Percentiles rank a stretch among this genome's conserved stretches.
Conservation (phyloP, 2,329 filamentous ascomycete genomes). For the Akanthomyces lecanii region DNA sequence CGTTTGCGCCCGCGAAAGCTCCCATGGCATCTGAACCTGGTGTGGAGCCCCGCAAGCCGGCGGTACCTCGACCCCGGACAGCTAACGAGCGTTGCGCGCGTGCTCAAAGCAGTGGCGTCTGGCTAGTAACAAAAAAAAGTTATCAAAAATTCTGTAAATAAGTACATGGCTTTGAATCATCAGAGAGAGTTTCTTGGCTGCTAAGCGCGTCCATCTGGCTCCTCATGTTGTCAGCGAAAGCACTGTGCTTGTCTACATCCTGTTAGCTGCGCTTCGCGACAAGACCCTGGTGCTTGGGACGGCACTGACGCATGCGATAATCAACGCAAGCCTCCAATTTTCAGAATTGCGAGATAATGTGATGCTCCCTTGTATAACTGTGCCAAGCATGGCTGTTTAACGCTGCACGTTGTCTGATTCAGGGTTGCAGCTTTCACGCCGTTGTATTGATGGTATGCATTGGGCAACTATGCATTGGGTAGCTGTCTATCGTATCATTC, state of each 20-base stretch:
- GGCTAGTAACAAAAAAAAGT: not conserved
- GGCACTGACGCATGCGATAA: no score
- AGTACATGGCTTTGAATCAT: no score
- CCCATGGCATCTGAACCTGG: not conserved
- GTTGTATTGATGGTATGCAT: not conserved
- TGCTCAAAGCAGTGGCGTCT: not conserved
- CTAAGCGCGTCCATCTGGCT: no score
- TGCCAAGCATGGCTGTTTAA: not conserved
- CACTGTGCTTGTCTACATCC: no score
- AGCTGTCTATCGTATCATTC: not conserved
- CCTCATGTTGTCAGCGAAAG: no score
- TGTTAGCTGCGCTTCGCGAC: no score
- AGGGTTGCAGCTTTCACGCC: not conserved
- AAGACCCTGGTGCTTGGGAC: no score
- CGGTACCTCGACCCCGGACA: not conserved
- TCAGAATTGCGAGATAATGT: no score
- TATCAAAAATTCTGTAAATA: not conserved
- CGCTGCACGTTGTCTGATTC: not conserved
- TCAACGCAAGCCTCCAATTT: no score
- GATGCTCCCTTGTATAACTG: no score
- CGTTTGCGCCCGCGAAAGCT: constrained; percentile 4
- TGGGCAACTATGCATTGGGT: no score
- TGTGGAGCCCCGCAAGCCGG: not conserved
- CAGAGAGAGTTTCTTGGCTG: no score
- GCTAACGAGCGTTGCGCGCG: not conserved